These are phyloP conservation scores for Claviceps digitariae DNA, from an alignment of 2,329 filamentous ascomycete species.

Conservation along the genomic window DNA sequence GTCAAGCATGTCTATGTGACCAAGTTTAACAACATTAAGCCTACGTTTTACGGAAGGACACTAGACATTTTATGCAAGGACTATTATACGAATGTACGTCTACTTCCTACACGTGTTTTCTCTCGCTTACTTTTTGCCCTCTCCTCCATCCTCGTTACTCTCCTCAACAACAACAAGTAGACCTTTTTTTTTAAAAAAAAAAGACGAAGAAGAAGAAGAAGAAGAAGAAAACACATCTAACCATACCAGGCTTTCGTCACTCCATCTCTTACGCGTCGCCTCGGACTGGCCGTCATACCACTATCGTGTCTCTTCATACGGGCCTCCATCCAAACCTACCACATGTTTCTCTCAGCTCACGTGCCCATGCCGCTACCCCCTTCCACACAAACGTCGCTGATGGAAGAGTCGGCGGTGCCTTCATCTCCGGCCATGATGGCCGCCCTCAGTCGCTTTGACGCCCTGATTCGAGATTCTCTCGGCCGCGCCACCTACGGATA, in stretches of 20 bases:
- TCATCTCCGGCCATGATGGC: conserved; percentile 64
- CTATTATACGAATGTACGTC: conserved; percentile 79
- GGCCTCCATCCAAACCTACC: conserved; percentile 87
- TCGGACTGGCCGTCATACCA: conserved; percentile 84
- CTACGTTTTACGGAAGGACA: conserved; percentile 75
- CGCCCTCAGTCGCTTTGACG: conserved; percentile 66
- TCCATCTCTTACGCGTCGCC: conserved; percentile 75
- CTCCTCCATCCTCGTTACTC: background rate
- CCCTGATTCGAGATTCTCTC: conserved; percentile 60
- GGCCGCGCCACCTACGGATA: conserved; percentile 58
- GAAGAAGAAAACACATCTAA: background rate
- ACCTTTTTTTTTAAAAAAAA: too few relatives aligned
- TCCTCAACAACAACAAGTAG: too few relatives aligned
- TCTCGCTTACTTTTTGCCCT: background rate
- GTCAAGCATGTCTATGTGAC: conserved; percentile 96
- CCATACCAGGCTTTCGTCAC: conserved; percentile 63
- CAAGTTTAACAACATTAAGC: conserved; percentile 97
- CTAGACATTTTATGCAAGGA: conserved; percentile 93
- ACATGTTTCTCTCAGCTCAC: conserved; percentile 91
- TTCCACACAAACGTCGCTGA: conserved; percentile 51
- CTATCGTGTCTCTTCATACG: conserved; percentile 92
- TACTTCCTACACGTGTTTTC: background rate
- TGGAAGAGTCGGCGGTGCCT: conserved; percentile 46
- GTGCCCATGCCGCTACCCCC: conserved; percentile 59
- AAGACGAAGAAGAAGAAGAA: too few relatives aligned